These are phyloP conservation scores for Fusarium subtropicale DNA, from an alignment of 2,329 filamentous ascomycete species.

Conservation along the genomic window DNA sequence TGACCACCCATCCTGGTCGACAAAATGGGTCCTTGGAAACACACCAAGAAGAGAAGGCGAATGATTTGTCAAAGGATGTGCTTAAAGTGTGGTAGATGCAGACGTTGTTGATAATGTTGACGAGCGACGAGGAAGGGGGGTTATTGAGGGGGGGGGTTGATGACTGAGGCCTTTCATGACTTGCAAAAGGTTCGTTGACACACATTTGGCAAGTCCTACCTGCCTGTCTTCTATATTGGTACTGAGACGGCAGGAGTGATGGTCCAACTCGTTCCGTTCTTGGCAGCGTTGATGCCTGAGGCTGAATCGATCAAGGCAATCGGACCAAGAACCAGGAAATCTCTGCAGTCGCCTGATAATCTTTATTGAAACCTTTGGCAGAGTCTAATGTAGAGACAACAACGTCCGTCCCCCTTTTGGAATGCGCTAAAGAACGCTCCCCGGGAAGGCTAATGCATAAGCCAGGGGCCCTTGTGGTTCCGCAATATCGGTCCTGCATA, in stretches of 20 bases:
- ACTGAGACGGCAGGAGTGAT: background rate
- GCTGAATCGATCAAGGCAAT: background rate
- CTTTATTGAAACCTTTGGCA: conserved; percentile 22
- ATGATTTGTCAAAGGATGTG: conserved; percentile 39
- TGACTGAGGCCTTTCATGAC: conserved; percentile 22
- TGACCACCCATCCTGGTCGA: conserved; percentile 23
- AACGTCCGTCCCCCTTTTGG: conserved; percentile 10
- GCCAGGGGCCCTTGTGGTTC: conserved; percentile 25
- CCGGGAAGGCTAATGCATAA: conserved; percentile 42
- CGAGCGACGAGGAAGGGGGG: background rate
- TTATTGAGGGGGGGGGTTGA: conserved; percentile 14
- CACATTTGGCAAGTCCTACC: background rate
- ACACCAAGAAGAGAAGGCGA: conserved; percentile 23
- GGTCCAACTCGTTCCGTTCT: background rate
- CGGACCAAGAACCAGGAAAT: conserved; percentile 4
- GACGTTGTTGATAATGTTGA: conserved; percentile 33
- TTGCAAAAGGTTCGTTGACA: background rate
- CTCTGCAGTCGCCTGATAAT: conserved; percentile 16
- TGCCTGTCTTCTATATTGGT: background rate
- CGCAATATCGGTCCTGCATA: conserved; percentile 37
- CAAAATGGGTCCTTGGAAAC: conserved; percentile 19
- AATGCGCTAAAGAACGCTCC: conserved; percentile 35
- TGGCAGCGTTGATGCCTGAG: background rate
- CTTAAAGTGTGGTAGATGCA: conserved; percentile 30
- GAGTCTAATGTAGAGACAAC: conserved; percentile 1